These are phyloP conservation scores for Cercospora sojina DNA, from an alignment of 2,329 filamentous ascomycete genomes.

Conservation along the genomic window DNA sequence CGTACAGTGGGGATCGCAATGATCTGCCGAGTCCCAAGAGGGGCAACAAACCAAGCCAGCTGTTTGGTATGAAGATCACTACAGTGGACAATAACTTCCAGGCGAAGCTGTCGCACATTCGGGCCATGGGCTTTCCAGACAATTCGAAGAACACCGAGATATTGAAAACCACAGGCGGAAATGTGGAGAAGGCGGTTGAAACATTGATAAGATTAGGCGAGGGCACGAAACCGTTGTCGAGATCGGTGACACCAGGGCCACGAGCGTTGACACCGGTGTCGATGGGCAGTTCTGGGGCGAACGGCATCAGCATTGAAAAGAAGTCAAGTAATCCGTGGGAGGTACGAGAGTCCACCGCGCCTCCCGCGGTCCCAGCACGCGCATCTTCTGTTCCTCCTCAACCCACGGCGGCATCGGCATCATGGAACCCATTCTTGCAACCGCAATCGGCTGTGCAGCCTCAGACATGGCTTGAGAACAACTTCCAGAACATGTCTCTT, in stretches of 20 bases:
- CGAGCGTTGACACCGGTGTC: slow-evolving; percentile 42
- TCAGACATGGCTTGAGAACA: slow-evolving; percentile 30
- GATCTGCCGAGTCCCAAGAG: slow-evolving; percentile 28
- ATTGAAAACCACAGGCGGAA: slow-evolving; percentile 78
- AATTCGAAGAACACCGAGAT: slow-evolving; percentile 77
- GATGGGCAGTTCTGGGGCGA: slow-evolving; percentile 47
- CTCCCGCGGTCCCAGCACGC: slow-evolving; percentile 29
- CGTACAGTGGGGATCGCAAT: slow-evolving; percentile 32
- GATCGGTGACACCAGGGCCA: slow-evolving; percentile 35
- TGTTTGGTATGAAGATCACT: slow-evolving; percentile 40
- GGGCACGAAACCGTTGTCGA: slow-evolving; percentile 49
- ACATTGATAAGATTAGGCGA: slow-evolving; percentile 80
- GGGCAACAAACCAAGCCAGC: slow-evolving; percentile 57
- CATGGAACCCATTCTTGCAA: slow-evolving; percentile 69
- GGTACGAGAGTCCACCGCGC: slow-evolving; percentile 40
- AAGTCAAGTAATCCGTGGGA: slow-evolving; percentile 47
- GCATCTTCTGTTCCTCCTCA: slow-evolving; percentile 38
- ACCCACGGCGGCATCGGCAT: slow-evolving; percentile 37
- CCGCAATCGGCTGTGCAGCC: slow-evolving; percentile 32
- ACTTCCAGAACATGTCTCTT: slow-evolving; percentile 72
- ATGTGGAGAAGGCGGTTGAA: slow-evolving; percentile 83
- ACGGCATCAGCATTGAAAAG: slow-evolving; percentile 47
- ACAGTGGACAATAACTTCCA: slow-evolving; percentile 68
- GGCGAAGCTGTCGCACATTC: slow-evolving; percentile 71
- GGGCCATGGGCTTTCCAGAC: slow-evolving; percentile 90